Evolutionary conservation across 2,329 filamentous ascomycete species (phyloP).

Genomic region (Colletotrichum acutatum): DNA sequence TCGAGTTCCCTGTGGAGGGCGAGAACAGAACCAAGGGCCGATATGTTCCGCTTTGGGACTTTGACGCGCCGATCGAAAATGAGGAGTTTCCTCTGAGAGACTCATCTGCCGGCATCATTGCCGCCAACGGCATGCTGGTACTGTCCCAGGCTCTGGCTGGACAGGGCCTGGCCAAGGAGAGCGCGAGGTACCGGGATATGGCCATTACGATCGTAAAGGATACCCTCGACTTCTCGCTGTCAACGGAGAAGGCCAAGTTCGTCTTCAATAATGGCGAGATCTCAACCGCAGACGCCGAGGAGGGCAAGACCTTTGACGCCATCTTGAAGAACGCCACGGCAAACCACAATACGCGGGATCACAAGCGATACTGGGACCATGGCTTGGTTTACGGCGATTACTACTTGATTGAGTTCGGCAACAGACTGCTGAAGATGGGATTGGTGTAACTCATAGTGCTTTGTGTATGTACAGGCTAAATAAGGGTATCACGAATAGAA

Average conservation of each 20-base stretch:
- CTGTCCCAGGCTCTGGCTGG: slow-evolving; percentile 47
- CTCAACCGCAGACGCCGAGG: slow-evolving; percentile 14
- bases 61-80: slow-evolving; percentile 56
- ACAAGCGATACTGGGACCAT: slow-evolving; percentile 47
- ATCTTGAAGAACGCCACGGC: slow-evolving; percentile 48
- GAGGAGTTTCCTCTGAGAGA: slow-evolving; percentile 43
- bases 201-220: slow-evolving; percentile 46
- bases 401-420: slow-evolving; percentile 58
- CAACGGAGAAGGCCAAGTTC: slow-evolving; percentile 36
- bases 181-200: slow-evolving; percentile 39
- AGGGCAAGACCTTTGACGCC: slow-evolving; percentile 42
- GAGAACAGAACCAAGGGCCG: slow-evolving; percentile 37
- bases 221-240: slow-evolving; percentile 42
- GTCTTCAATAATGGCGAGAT: neutral
- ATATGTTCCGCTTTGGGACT: slow-evolving; percentile 54
- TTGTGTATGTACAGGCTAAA: neutral
- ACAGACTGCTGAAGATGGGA: slow-evolving; percentile 51
- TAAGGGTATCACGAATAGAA: slow-evolving; percentile 25
- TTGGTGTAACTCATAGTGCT: slow-evolving; percentile 23
- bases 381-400: slow-evolving; percentile 63
- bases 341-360: slow-evolving; percentile 46
- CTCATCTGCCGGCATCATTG: slow-evolving; percentile 52
- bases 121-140: slow-evolving; percentile 54
- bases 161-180: slow-evolving; percentile 29
- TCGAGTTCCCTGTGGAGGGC: slow-evolving; percentile 41